Evolutionary conservation across 352 stramenopile species (phyloP), one percentile per base, ranked within the genome.

Genomic region (Elongisporangium prolatum): DNA sequence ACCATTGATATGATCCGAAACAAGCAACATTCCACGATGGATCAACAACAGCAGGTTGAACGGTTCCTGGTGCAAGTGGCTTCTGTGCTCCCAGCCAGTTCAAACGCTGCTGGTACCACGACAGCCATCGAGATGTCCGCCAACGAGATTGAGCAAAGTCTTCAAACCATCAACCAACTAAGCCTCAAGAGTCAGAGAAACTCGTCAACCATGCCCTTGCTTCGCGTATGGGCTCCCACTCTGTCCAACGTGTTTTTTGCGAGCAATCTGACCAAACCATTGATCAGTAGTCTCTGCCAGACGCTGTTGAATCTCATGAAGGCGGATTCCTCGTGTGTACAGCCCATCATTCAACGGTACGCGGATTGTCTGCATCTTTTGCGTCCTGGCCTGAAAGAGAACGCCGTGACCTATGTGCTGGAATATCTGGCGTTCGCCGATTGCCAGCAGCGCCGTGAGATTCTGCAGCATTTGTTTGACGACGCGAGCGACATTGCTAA

Each of bases 401-500:
- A 67, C 20, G 84, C 75, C n/a, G 69, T 89, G 21, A 72, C 75
- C 13, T 77, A 69, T 25, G 71, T 88, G 34, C 55, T 80, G n/a
- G 82, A 94, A 5, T 91, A 86, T 38, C 65, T 94, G 20, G 64
- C 67, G 13, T 84, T 92, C 34, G 80, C 80, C 1, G 69, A 82
- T 34, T 50, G 59, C 0, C 24, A 25, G 1, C 76, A 89, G 50
- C 69, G 74, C 9, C 71, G 74, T n/a, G 60, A 73, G 37, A 81
- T 94, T 18, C 54, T 94, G 51, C 70, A 83, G 50, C 65, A 76
- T 37, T 64, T 94, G 21, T 91, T 91, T 44, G 69, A 90, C 50
- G 82, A 94, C 49, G 53, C 77, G 16, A 90, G 84, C 50, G 82
- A 92, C 50, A 72, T 89, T 16, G 80, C 80, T n/a, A 91, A 88